Conservation (phyloP, 2,329 filamentous ascomycete species). For the Paracamarosporium sp. region DNA sequence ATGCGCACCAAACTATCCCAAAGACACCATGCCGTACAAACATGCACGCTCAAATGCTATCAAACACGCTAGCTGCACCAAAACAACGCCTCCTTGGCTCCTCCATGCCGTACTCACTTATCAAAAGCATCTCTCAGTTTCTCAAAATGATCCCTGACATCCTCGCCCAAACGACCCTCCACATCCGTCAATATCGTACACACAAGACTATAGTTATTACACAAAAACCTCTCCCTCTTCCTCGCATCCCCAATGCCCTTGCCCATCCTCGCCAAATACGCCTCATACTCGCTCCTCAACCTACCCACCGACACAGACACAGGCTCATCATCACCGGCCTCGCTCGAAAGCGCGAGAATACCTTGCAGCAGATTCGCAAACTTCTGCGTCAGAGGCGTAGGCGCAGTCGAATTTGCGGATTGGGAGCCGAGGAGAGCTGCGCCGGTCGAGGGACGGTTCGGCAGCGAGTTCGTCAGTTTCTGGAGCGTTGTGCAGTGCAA, state of each 20-base stretch:
- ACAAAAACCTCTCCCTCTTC: slow-evolving; percentile 86
- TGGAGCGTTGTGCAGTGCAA: slow-evolving; percentile 88
- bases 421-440: slow-evolving; percentile 47
- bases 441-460: slow-evolving; percentile 41
- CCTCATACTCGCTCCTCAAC: slow-evolving; percentile 81
- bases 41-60: slow-evolving; percentile 1
- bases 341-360: slow-evolving; percentile 81
- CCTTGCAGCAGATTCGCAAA: slow-evolving; percentile 92
- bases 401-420: slow-evolving; percentile 72
- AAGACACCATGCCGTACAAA: no score
- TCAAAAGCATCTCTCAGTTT: slow-evolving; percentile 56
- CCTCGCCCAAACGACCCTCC: slow-evolving; percentile 73
- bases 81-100: neutral
- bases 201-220: slow-evolving; percentile 96
- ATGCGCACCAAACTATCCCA: no score
- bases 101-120: slow-evolving; percentile 20
- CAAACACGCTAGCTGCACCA: neutral
- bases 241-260: slow-evolving; percentile 77
- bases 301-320: slow-evolving; percentile 81
- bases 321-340: slow-evolving; percentile 93
- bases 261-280: slow-evolving; percentile 79
- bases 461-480: slow-evolving; percentile 56
- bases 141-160: slow-evolving; percentile 79
- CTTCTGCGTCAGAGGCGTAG: slow-evolving; percentile 91
- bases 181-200: slow-evolving; percentile 82